Conservation (phyloP, 306 rosid genomes). For the Pueraria montana region DNA sequence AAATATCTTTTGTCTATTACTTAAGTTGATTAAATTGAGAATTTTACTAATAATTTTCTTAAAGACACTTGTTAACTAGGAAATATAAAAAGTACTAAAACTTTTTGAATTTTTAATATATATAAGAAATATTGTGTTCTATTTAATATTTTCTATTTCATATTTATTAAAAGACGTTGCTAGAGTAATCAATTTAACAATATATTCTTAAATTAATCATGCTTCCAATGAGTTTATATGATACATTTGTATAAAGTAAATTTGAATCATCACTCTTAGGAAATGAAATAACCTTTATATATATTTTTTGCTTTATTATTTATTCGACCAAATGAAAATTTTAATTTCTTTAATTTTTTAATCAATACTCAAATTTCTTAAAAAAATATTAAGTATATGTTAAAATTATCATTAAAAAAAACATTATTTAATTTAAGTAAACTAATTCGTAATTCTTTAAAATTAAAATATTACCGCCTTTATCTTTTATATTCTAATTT, state of each 20-base stretch:
- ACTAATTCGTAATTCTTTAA: background rate
- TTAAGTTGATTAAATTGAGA: background rate
- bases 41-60: background rate
- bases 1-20: background rate
- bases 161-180: background rate
- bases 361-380: background rate
- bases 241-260: background rate
- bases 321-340: background rate
- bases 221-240: background rate
- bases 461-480: background rate
- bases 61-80: no score
- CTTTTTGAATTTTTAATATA: no score
- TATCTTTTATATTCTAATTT: background rate
- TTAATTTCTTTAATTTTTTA: background rate
- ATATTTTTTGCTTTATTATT: background rate
- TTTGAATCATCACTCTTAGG: background rate
- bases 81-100: no score
- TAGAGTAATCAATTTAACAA: background rate
- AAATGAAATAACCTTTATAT: background rate
- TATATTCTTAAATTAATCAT: background rate
- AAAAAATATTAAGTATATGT: background rate
- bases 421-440: background rate
- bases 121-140: no score
- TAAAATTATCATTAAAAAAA: background rate
- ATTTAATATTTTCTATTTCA: no score